Conservation (phyloP, 129 eudicot species). For the Flaveria trinervia region DNA sequence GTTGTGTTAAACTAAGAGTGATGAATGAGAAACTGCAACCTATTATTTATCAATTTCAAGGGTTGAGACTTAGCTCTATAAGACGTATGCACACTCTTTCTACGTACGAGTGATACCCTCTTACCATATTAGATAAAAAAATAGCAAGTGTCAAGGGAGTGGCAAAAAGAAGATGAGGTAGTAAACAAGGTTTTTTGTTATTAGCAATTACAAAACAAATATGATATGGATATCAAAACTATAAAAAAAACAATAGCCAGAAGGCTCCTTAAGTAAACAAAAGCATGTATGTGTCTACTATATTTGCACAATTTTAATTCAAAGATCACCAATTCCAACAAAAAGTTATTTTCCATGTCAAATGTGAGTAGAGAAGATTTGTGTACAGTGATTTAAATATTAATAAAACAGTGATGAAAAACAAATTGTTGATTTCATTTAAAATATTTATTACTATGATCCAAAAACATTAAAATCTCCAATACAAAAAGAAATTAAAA, state of each 20-base stretch:
- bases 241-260: too few species aligned
- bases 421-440: background rate
- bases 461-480: background rate
- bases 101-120: too few species aligned
- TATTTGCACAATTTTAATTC: background rate
- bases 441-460: slow-evolving; percentile 25
- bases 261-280: too few species aligned
- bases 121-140: too few species aligned
- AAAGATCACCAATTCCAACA: background rate
- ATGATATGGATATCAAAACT: background rate
- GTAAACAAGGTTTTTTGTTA: too few species aligned
- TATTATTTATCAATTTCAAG: too few species aligned
- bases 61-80: too few species aligned
- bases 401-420: background rate
- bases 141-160: too few species aligned
- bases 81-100: too few species aligned
- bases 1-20: too few species aligned
- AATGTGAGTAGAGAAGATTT: background rate
- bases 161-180: too few species aligned
- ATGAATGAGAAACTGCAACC: too few species aligned
- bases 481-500: background rate
- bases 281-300: background rate
- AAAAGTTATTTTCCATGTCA: background rate
- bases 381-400: background rate
- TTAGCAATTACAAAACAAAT: background rate